Evolutionary conservation across 2,329 filamentous ascomycete species (phyloP), one percentile per base, ranked within the genome.

Genomic region (Cladophialophora yegresii): DNA sequence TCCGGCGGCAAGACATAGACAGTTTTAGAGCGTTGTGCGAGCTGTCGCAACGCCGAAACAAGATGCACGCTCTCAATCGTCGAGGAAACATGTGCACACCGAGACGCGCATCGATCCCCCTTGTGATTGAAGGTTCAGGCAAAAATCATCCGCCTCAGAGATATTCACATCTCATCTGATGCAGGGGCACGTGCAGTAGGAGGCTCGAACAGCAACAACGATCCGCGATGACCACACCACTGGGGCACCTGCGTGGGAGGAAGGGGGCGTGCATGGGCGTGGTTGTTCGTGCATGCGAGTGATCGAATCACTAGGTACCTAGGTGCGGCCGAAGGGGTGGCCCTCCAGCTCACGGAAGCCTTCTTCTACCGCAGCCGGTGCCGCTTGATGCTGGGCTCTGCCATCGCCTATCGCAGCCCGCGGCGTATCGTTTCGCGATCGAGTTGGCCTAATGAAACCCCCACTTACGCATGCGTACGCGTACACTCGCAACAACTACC

Each of bases 81-180:
- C n/a, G 23, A 50, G 23, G 47, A 20, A 28, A 13, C 47, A 13
- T 50, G 20, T 8, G 36, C 36, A 40, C 36, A 16, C 13, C 36
- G 36, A 20, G 13, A 43, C 13, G 36, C 47, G 47, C 20, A 28
- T 50, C 23, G 3, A 13, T 33, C 40, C 23, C 49, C 23, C 40
- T 6, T 58, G 55, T 58, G 47, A 50, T 50, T 50, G 47, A 50
- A 50, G 7, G 22, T 28, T 50, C 47, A 54, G 51, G 51, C 26
- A 33, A 53, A n/a, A 54, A 16, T 54, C 23, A 20, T 49, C 45
- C 45, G 45, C 45, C 7, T 49, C 45, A 49, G 45, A 54, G 50
- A 54, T 12, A 12, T 54, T n/a, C 12, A 4, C 26, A 54, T 43
- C 36, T n/a, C 36, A 16, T 43, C 8, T 33, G 51, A 33, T 54